Evolutionary conservation across 1,284 basidiomycete species (phyloP).

Genomic region (Ceratobasidium sp.): DNA sequence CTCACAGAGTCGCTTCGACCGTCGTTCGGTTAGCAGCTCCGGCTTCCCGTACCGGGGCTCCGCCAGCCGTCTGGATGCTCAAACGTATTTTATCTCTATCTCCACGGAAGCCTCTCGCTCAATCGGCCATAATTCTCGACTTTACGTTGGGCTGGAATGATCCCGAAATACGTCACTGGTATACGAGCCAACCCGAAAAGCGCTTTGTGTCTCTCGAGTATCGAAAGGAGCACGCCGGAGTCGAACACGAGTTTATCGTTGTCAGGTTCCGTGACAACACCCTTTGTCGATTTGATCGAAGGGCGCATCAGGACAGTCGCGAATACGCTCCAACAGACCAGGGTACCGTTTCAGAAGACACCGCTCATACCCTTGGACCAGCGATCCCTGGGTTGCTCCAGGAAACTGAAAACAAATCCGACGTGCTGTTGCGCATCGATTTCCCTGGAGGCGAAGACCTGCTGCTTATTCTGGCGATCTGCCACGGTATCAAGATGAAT

Average conservation of each 20-base stretch:
- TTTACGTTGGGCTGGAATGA: not conserved
- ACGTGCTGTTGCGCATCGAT: conserved; percentile 7
- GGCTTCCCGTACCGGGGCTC: too few species aligned
- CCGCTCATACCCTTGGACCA: not conserved
- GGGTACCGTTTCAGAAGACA: conserved; percentile 11
- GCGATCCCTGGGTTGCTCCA: not conserved
- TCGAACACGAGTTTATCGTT: conserved; percentile 29
- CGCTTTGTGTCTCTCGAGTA: conserved; percentile 18
- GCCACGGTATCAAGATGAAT: conserved; percentile 6
- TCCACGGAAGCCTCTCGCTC: too few species aligned
- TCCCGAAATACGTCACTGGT: conserved; percentile 7
- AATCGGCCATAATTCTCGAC: not conserved
- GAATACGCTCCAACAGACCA: conserved; percentile 1
- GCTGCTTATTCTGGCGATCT: not conserved
- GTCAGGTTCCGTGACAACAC: conserved; percentile 1
- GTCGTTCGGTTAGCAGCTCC: too few species aligned
- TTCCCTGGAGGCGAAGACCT: conserved; percentile 17
- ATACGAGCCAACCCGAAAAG: conserved; percentile 1
- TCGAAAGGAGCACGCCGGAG: not conserved
- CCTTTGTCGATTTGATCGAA: conserved; percentile 22
- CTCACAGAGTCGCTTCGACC: too few species aligned
- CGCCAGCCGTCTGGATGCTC: too few species aligned
- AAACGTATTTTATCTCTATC: too few species aligned
- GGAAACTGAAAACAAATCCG: not conserved
- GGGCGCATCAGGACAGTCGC: not conserved